Conservation (phyloP, 2,329 filamentous ascomycete species). For the Ceratocystis colombiana region DNA sequence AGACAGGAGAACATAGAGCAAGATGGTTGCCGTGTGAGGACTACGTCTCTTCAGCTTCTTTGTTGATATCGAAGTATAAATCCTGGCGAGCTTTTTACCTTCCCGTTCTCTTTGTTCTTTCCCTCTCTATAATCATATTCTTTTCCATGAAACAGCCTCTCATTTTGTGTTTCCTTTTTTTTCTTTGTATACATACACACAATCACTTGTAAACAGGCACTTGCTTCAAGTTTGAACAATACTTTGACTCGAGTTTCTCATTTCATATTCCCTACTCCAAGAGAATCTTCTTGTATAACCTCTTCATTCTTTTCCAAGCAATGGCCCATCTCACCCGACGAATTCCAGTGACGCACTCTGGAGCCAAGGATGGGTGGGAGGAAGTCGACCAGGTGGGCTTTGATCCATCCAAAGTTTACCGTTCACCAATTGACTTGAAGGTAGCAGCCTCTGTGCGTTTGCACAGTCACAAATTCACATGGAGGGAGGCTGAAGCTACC, state of each 20-base stretch:
- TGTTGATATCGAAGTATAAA: not conserved
- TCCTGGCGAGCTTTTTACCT: too few species aligned
- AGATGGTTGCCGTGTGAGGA: not conserved
- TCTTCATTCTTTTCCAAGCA: not conserved
- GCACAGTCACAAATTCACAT: not conserved
- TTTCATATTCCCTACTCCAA: not conserved
- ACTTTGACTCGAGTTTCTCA: not conserved
- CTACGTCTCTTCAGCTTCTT: not conserved
- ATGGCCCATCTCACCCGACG: conserved; percentile 15
- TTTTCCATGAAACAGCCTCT: not conserved
- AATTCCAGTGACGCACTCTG: conserved; percentile 14
- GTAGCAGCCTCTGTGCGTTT: not conserved
- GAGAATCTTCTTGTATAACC: too few species aligned
- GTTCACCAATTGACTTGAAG: conserved; percentile 19
- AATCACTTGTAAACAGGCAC: not conserved
- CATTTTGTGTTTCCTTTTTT: not conserved
- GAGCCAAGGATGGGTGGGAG: conserved; percentile 15
- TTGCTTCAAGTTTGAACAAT: not conserved
- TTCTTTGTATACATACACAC: not conserved
- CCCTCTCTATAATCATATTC: too few species aligned
- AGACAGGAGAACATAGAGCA: not conserved
- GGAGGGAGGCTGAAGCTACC: not conserved
- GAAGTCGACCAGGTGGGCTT: conserved; percentile 15
- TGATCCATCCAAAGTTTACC: conserved; percentile 12
- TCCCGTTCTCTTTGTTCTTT: too few species aligned